A percentile compares a stretch with the other conserved stretches of the same genome.
phyloP scores from a whole-genome alignment of 805 yeast genomes.

The Priceomyces haplophilus region DNA sequence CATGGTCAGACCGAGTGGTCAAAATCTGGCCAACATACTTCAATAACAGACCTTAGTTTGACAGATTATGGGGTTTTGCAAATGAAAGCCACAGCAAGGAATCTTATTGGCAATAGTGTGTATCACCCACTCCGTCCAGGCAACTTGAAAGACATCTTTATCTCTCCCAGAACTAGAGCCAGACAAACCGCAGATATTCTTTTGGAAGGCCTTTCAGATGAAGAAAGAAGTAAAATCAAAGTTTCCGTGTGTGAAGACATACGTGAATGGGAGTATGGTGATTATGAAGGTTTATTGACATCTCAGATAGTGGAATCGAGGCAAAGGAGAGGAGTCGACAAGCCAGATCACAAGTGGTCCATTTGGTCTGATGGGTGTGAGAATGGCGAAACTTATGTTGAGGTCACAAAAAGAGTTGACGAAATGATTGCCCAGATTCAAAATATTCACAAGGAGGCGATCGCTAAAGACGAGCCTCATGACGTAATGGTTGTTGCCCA shows the following conservation, averaged over 20 bases:
- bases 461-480: conserved; percentile 50
- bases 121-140: conserved; percentile 58
- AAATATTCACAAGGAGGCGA: conserved; percentile 52
- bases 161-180: conserved; percentile 84
- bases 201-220: conserved; percentile 46
- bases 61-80: conserved; percentile 76
- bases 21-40: conserved; percentile 87
- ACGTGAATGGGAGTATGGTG: conserved; percentile 96
- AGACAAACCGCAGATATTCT: conserved; percentile 67
- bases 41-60: conserved; percentile 75
- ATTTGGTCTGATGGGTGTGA: conserved; percentile 95
- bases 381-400: conserved; percentile 69
- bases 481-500: conserved; percentile 87
- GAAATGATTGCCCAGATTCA: conserved; percentile 63
- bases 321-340: conserved; percentile 51
- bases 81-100: conserved; percentile 69
- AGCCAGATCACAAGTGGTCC: conserved; percentile 51
- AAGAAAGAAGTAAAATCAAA: conserved; percentile 40
- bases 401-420: conserved; percentile 73
- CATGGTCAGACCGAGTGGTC: conserved; percentile 98
- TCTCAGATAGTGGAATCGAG: conserved; percentile 63
- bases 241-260: conserved; percentile 55
- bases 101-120: conserved; percentile 57
- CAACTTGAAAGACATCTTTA: conserved; percentile 59
- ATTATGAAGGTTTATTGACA: conserved; percentile 83